Conservation (phyloP, 2,329 filamentous ascomycete genomes). For the Neoscytalidium dimidiatum region DNA sequence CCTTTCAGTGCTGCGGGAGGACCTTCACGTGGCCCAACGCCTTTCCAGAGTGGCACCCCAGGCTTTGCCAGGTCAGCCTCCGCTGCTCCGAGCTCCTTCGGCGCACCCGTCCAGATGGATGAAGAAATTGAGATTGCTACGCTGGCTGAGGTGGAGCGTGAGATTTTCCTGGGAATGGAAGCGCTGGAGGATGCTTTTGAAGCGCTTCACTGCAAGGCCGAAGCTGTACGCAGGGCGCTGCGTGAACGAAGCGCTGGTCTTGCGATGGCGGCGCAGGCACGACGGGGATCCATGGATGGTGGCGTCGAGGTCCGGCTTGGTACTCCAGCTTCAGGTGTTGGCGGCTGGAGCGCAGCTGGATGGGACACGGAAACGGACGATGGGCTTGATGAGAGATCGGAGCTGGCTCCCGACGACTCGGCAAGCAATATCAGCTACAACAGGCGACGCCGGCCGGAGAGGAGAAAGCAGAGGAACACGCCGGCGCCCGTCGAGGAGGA, state of each 20-base stretch:
- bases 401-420: conserved; percentile 74
- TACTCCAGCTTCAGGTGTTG: conserved; percentile 51
- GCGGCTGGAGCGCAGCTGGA: conserved; percentile 27
- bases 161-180: conserved; percentile 95
- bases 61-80: neutral
- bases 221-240: conserved; percentile 74
- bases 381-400: conserved; percentile 44
- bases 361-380: conserved; percentile 33
- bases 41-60: conserved; percentile 33
- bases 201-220: conserved; percentile 81
- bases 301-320: conserved; percentile 48
- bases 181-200: conserved; percentile 92
- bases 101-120: conserved; percentile 83
- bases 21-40: conserved; percentile 53
- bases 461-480: conserved; percentile 68
- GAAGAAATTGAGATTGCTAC: conserved; percentile 92
- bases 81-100: conserved; percentile 48
- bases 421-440: conserved; percentile 80
- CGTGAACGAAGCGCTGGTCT: conserved; percentile 82
- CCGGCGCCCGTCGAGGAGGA: conserved; percentile 73
- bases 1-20: conserved; percentile 54
- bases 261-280: conserved; percentile 62
- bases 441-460: conserved; percentile 66
- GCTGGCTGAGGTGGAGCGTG: conserved; percentile 85
- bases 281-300: conserved; percentile 49